Conservation (phyloP, 2,329 filamentous ascomycete genomes). For the Monosporascus ibericus region DNA sequence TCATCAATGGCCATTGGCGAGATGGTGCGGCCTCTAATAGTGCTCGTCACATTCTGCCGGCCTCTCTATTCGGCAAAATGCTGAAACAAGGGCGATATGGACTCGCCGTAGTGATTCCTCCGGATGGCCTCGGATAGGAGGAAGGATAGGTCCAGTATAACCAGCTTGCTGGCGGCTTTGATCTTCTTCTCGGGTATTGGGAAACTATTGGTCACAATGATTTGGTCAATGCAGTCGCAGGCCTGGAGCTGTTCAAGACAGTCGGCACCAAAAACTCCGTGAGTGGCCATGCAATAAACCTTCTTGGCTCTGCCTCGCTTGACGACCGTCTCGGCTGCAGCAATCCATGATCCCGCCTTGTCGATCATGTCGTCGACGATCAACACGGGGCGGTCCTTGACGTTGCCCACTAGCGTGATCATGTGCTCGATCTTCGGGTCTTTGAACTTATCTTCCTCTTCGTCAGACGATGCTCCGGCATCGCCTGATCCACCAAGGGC, state of each 20-base stretch:
- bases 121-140: slow-evolving; percentile 88
- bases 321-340: slow-evolving; percentile 91
- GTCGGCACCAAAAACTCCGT: slow-evolving; percentile 88
- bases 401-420: slow-evolving; percentile 95
- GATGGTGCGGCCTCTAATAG: slow-evolving; percentile 7
- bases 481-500: slow-evolving; percentile 81
- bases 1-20: slow-evolving; percentile 9
- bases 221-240: slow-evolving; percentile 88
- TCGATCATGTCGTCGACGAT: slow-evolving; percentile 99
- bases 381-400: slow-evolving; percentile 80
- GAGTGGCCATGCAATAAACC: slow-evolving; percentile 96
- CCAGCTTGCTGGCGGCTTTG: slow-evolving; percentile 70
- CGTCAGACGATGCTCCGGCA: slow-evolving; percentile 75
- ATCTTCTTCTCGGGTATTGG: slow-evolving; percentile 74
- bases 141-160: slow-evolving; percentile 82
- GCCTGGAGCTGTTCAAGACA: slow-evolving; percentile 83
- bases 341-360: slow-evolving; percentile 94
- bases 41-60: slow-evolving; percentile 14
- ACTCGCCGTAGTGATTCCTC: slow-evolving; percentile 93
- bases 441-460: slow-evolving; percentile 85
- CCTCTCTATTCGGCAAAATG: slow-evolving; percentile 49
- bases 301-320: slow-evolving; percentile 87
- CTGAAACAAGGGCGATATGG: slow-evolving; percentile 64
- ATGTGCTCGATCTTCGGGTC: slow-evolving; percentile 82
- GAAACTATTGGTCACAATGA: slow-evolving; percentile 96